Base-by-base conservation (phyloP, 805 yeast genomes). In the Saturnispora silvae region DNA sequence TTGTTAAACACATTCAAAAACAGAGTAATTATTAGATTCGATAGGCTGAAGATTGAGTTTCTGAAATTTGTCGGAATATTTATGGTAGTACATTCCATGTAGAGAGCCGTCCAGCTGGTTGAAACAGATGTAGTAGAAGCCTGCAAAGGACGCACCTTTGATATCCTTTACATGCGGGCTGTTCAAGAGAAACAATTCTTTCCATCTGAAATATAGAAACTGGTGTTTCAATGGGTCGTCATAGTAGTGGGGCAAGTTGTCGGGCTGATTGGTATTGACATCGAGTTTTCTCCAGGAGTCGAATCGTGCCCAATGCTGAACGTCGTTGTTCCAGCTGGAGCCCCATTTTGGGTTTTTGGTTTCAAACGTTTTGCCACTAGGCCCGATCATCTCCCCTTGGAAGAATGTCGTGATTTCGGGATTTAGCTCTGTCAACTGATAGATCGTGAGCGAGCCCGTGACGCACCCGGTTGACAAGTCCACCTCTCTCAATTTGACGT, bases 171-270 rank as follows among this genome's bases (percentile, higher is more conserved):
- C 61, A 40, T 61, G 59, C 22, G 85, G 76, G 58, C 85, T 94
- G 0, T 95, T 94, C 7, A 82, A 77, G 42, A 87, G 60, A 51
- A 85, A 85, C 50, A 77, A 73, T 57, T 87, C 97, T 59, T 87
- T 87, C 97, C 97, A 87, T 47, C 96, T 68, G 96, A 87, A 87
- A 54, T 76, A 87, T 5, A 87, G 59, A 49, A 62, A 69, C 40
- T 75, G 68, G 43, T 66, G 60, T 33, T 62, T 45, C 11, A 27
- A 23, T 4, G 15, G 15, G n/a, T 56, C 34, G 19, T 52, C 45
- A 28, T 47, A 45, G 10, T 50, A 26, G 41, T 60, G 58, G 9
- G 51, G 45, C 13, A 47, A 40, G 10, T 38, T 20, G 3, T 42
- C 36, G 35, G 59, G 61, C 37, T 59, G 50, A 5, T 52, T 57